Conservation (phyloP, 192 early-diverging fungal species). For the Backusella morwellensis region DNA sequence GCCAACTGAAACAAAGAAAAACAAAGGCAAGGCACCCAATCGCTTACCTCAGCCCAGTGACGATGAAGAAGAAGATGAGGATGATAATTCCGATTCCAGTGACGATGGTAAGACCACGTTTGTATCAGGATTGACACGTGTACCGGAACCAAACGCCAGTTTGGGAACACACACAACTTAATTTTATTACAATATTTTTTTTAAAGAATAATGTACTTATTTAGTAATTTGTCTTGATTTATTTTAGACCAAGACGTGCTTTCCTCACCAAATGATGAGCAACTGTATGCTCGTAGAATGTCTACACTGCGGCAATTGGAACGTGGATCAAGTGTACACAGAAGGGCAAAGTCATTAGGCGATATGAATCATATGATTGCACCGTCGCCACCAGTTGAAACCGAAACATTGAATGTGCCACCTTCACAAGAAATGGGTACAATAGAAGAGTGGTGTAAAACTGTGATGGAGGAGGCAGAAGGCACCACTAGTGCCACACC, state of each 20-base stretch:
- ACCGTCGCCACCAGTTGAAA: background rate
- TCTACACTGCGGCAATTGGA: conserved; percentile 26
- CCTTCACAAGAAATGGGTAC: background rate
- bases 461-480: background rate
- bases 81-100: conserved; percentile 12
- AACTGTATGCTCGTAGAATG: conserved; percentile 18
- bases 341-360: conserved; percentile 17
- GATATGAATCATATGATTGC: conserved; percentile 7
- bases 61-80: conserved; percentile 25
- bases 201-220: background rate
- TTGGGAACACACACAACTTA: background rate
- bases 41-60: conserved; percentile 19
- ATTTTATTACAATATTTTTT: background rate
- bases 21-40: background rate
- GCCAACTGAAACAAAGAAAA: background rate
- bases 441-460: conserved; percentile 21
- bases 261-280: background rate
- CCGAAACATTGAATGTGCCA: background rate
- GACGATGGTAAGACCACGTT: conserved; percentile 5
- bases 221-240: background rate
- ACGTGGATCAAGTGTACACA: conserved; percentile 20
- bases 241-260: background rate
- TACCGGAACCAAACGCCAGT: background rate
- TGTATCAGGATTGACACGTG: background rate
- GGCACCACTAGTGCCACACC: background rate